A percentile compares a stretch with the other conserved stretches of the same genome.
phyloP scores from a whole-genome alignment of 257 asterid genomes.

The Thymus mandschuricus region DNA sequence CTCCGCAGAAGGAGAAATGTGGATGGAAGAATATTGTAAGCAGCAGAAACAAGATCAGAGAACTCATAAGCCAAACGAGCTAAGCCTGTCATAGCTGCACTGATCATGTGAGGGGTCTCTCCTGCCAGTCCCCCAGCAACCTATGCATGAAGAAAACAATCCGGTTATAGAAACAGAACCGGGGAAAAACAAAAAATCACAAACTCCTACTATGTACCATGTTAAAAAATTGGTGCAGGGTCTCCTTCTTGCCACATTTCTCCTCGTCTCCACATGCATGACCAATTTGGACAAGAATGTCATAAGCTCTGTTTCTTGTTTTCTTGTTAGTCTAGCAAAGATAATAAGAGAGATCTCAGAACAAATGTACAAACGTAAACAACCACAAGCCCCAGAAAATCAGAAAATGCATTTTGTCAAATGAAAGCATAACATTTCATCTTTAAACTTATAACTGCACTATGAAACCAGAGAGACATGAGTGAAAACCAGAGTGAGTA shows the following conservation, averaged over 20 bases:
- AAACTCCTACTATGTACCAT: slow-evolving; percentile 56
- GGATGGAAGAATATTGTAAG: slow-evolving; percentile 76
- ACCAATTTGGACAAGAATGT: slow-evolving; percentile 88
- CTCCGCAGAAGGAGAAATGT: slow-evolving; percentile 84
- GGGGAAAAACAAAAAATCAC: slow-evolving; percentile 13
- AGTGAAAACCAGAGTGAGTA: background rate
- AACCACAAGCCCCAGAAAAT: background rate
- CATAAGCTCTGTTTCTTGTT: slow-evolving; percentile 94
- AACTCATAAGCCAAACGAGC: slow-evolving; percentile 99
- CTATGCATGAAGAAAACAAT: slow-evolving; percentile 40
- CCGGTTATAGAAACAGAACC: background rate
- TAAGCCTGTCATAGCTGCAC: slow-evolving; percentile 94
- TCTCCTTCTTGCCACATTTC: slow-evolving; percentile 63
- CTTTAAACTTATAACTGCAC: background rate
- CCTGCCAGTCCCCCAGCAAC: slow-evolving; percentile 95
- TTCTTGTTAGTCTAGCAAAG: slow-evolving; percentile 73
- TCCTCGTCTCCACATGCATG: slow-evolving; percentile 86
- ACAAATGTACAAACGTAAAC: slow-evolving; percentile 10
- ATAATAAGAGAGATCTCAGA: slow-evolving; percentile 23
- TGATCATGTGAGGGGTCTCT: slow-evolving; percentile 89
- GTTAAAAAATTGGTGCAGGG: slow-evolving; percentile 59
- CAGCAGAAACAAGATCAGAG: slow-evolving; percentile 75
- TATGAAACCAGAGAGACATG: background rate
- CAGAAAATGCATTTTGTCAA: background rate
- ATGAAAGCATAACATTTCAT: background rate